These are phyloP conservation scores for Daldinia eschscholtzii DNA, from an alignment of 2,329 filamentous ascomycete species.

Conservation along the genomic window DNA sequence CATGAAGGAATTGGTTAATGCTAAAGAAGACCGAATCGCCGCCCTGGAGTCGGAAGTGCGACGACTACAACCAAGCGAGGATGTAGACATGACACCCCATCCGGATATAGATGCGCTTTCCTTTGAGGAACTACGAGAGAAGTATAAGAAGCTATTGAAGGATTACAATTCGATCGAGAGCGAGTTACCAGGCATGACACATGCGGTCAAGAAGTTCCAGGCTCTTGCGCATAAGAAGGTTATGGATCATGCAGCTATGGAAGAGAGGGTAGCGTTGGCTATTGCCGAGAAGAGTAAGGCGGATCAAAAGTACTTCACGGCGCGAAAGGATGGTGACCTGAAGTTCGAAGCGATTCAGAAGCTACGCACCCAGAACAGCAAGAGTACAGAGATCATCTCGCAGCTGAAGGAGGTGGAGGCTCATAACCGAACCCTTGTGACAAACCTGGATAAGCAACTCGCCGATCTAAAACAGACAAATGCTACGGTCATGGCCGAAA, in stretches of 20 bases:
- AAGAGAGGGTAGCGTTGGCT: slow-evolving; percentile 81
- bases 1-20: slow-evolving; percentile 82
- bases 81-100: slow-evolving; percentile 60
- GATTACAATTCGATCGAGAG: slow-evolving; percentile 87
- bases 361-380: slow-evolving; percentile 84
- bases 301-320: slow-evolving; percentile 97
- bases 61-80: slow-evolving; percentile 69
- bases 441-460: slow-evolving; percentile 91
- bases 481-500: slow-evolving; percentile 75
- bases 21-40: slow-evolving; percentile 82
- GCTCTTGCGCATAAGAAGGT: slow-evolving; percentile 88
- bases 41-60: slow-evolving; percentile 87
- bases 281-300: slow-evolving; percentile 94
- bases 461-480: slow-evolving; percentile 85
- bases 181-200: slow-evolving; percentile 89
- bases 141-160: slow-evolving; percentile 79
- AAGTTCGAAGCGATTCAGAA: slow-evolving; percentile 83
- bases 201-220: slow-evolving; percentile 90
- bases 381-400: slow-evolving; percentile 92
- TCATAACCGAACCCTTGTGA: slow-evolving; percentile 78
- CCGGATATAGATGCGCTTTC: slow-evolving; percentile 70
- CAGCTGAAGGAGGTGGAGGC: slow-evolving; percentile 92
- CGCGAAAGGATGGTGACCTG: slow-evolving; percentile 92
- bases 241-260: slow-evolving; percentile 77
- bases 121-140: slow-evolving; percentile 78